phyloP scores from a whole-genome alignment of 1,284 basidiomycete genomes.

The Marasmius tenuissimus region DNA sequence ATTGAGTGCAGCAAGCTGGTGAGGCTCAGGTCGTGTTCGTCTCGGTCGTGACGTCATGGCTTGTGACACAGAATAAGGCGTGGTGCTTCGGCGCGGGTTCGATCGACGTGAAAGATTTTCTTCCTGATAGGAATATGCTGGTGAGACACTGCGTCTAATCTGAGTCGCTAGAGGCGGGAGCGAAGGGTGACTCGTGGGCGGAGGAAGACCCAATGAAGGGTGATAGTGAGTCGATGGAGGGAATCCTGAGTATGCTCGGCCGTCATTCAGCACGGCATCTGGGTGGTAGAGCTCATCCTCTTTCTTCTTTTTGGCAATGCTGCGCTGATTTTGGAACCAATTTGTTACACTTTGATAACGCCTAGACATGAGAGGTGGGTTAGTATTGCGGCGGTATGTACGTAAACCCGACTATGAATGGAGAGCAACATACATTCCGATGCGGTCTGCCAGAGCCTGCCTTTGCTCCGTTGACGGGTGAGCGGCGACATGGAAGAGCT shows the following conservation, averaged over 20 bases:
- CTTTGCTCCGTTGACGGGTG: constrained; percentile 69
- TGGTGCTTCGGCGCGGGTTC: constrained; percentile 37
- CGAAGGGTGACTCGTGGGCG: constrained; percentile 40
- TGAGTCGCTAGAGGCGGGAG: constrained; percentile 23
- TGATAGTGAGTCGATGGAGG: constrained; percentile 28
- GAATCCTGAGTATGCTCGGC: constrained; percentile 46
- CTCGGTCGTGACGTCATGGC: constrained; percentile 43
- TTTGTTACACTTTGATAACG: constrained; percentile 75
- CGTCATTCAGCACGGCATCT: constrained; percentile 31
- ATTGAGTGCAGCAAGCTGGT: constrained; percentile 73
- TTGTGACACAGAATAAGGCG: constrained; percentile 43
- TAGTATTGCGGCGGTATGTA: constrained; percentile 18
- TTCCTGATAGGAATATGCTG: constrained; percentile 20
- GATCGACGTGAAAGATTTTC: constrained; percentile 38
- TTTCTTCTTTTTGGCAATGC: constrained; percentile 65
- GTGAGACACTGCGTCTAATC: constrained; percentile 24
- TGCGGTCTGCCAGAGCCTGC: constrained; percentile 59
- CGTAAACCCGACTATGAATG: constrained; percentile 3
- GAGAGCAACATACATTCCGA: constrained; percentile 63
- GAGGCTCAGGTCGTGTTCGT: constrained; percentile 73
- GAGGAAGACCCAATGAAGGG: constrained; percentile 9
- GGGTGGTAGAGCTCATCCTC: constrained; percentile 42
- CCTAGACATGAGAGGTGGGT: constrained; percentile 40
- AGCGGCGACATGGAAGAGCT: constrained; percentile 57
- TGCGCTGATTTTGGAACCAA: constrained; percentile 84